These are phyloP conservation scores for Penicillium sp. DNA, from an alignment of 2,329 filamentous ascomycete genomes.

Conservation along the genomic window DNA sequence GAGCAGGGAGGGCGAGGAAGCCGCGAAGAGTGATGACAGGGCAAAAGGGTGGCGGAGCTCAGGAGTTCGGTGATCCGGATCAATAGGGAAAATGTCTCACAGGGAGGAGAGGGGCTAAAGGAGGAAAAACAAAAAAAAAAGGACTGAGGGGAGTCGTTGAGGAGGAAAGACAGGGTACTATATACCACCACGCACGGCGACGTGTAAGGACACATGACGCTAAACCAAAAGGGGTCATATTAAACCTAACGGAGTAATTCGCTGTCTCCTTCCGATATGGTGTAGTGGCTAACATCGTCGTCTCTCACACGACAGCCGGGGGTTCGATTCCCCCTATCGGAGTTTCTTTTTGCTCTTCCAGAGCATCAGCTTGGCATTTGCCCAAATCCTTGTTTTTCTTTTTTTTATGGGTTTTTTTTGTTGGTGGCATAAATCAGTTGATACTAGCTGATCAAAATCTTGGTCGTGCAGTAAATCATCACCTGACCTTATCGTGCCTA, in stretches of 20 bases:
- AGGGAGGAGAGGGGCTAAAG: too few relatives aligned
- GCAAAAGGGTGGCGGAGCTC: neutral
- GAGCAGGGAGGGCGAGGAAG: too few relatives aligned
- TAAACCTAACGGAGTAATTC: too few relatives aligned
- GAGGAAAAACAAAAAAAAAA: too few relatives aligned
- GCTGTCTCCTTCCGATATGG: slow-evolving; percentile 8
- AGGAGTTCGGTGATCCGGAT: neutral
- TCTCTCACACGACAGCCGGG: slow-evolving; percentile 32
- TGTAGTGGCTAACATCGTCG: slow-evolving; percentile 32
- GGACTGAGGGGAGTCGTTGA: too few relatives aligned
- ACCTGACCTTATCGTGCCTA: neutral
- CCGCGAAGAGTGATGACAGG: too few relatives aligned
- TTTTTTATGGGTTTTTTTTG: neutral
- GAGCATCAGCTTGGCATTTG: neutral
- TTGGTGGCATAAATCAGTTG: neutral
- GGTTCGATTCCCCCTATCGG: slow-evolving; percentile 32
- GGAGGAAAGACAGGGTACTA: too few relatives aligned
- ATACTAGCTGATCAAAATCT: neutral
- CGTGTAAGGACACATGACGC: neutral
- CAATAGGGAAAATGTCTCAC: neutral
- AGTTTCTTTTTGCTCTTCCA: slow-evolving; percentile 9
- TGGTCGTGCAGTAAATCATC: neutral
- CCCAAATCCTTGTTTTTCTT: neutral
- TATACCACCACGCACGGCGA: neutral
- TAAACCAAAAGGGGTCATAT: neutral